phyloP scores from a whole-genome alignment of 495 filamentous ascomycete species.

The Aspergillus biplanus region DNA sequence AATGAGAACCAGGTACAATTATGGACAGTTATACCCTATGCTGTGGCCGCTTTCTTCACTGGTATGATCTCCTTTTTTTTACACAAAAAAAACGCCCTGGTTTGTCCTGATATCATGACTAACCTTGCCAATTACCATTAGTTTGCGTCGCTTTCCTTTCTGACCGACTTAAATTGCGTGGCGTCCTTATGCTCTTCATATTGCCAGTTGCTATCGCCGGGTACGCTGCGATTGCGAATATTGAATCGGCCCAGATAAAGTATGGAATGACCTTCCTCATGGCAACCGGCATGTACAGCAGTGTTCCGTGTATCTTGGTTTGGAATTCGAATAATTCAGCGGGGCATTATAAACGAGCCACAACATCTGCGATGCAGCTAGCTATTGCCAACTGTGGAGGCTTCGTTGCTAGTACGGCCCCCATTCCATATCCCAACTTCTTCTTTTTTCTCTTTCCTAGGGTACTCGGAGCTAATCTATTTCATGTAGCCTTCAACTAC shows the following conservation, averaged over 20 bases:
- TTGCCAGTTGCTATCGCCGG: slow-evolving; percentile 53
- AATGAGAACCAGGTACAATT: slow-evolving; percentile 73
- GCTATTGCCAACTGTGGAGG: slow-evolving; percentile 60
- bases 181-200: slow-evolving; percentile 52
- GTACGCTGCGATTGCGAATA: slow-evolving; percentile 53
- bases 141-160: slow-evolving; percentile 50
- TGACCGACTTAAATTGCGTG: slow-evolving; percentile 47
- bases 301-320: slow-evolving; percentile 53
- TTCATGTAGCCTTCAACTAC: slow-evolving; percentile 57
- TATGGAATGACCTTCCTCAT: slow-evolving; percentile 62
- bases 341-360: slow-evolving; percentile 65
- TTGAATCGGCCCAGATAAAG: slow-evolving; percentile 41
- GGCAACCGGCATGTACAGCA: slow-evolving; percentile 53
- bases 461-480: slow-evolving; percentile 9
- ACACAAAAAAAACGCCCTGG: slow-evolving; percentile 47
- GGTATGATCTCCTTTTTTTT: slow-evolving; percentile 54
- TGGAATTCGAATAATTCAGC: slow-evolving; percentile 64
- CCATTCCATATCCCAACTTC: slow-evolving; percentile 29
- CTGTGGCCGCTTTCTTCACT: slow-evolving; percentile 76
- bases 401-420: slow-evolving; percentile 55
- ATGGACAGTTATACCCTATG: slow-evolving; percentile 86
- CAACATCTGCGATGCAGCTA: slow-evolving; percentile 58
- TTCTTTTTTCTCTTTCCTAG: background rate
- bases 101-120: slow-evolving; percentile 23
- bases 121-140: slow-evolving; percentile 16